These are phyloP conservation scores for Diaporthe vaccinii DNA, from an alignment of 2,329 filamentous ascomycete species.

Conservation along the genomic window DNA sequence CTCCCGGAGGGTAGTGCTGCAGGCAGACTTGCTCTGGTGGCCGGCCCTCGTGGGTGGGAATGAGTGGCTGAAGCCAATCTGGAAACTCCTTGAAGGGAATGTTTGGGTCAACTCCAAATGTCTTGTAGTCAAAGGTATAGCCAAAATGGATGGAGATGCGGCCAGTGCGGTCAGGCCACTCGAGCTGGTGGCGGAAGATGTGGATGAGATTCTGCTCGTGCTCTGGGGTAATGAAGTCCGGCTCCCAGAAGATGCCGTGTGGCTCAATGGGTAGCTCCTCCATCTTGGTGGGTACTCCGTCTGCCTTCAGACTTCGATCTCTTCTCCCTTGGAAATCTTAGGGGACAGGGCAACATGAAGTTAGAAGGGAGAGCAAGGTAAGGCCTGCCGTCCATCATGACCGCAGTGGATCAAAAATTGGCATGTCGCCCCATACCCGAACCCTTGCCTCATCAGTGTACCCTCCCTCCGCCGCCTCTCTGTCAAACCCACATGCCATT, in stretches of 20 bases:
- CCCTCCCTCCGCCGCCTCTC: not conserved
- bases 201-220: conserved; percentile 60
- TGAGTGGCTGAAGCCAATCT: conserved; percentile 62
- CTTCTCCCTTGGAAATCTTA: not conserved
- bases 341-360: too few species aligned
- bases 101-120: conserved; percentile 65
- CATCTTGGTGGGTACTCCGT: conserved; percentile 39
- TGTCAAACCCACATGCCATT: not conserved
- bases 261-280: conserved; percentile 49
- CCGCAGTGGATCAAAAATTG: not conserved
- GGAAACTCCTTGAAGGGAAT: conserved; percentile 66
- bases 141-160: conserved; percentile 68
- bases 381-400: not conserved
- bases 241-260: conserved; percentile 58
- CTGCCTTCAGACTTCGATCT: not conserved
- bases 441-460: not conserved
- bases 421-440: not conserved
- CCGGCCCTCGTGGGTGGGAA: conserved; percentile 58
- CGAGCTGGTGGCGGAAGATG: conserved; percentile 59
- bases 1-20: conserved; percentile 71
- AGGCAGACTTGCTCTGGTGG: conserved; percentile 70
- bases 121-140: conserved; percentile 71
- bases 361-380: not conserved
- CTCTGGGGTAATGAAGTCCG: conserved; percentile 60
- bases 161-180: conserved; percentile 61